These are phyloP conservation scores for Fusarium papillatum DNA, from an alignment of 2,329 filamentous ascomycete species.

Conservation along the genomic window DNA sequence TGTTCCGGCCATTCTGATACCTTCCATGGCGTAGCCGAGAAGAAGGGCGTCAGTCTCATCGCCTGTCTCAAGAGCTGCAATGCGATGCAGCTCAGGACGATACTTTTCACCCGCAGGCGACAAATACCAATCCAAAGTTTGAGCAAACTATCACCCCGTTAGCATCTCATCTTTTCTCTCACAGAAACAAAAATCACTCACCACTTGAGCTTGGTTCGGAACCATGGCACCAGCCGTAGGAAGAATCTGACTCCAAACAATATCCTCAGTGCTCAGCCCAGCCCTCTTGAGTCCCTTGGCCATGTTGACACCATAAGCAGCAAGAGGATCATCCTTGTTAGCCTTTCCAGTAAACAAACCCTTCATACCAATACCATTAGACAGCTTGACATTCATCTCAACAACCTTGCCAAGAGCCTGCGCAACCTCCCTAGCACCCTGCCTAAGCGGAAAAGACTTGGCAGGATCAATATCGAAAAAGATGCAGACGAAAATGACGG, in stretches of 20 bases:
- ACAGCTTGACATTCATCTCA: constrained; percentile 74
- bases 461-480: constrained; percentile 77
- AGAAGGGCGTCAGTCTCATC: constrained; percentile 74
- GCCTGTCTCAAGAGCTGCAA: constrained; percentile 67
- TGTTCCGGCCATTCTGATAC: constrained; percentile 75
- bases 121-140: constrained; percentile 81
- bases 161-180: constrained; percentile 15
- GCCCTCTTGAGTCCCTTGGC: constrained; percentile 74
- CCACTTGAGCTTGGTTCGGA: constrained; percentile 78
- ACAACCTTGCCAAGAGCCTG: constrained; percentile 72
- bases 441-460: constrained; percentile 75
- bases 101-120: constrained; percentile 67
- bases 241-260: constrained; percentile 79
- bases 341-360: constrained; percentile 65
- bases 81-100: constrained; percentile 70
- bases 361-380: constrained; percentile 54
- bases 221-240: constrained; percentile 77
- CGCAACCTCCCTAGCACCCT: constrained; percentile 69
- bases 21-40: constrained; percentile 79
- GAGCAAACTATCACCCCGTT: constrained; percentile 69
- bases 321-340: constrained; percentile 69
- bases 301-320: constrained; percentile 74
- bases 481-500: constrained; percentile 74
- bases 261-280: constrained; percentile 73
- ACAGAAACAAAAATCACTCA: constrained; percentile 53